A percentile compares a stretch with the other conserved stretches of the same genome.
Conservation (phyloP, 805 yeast species). For the Lipomyces spencermartinsiae region DNA sequence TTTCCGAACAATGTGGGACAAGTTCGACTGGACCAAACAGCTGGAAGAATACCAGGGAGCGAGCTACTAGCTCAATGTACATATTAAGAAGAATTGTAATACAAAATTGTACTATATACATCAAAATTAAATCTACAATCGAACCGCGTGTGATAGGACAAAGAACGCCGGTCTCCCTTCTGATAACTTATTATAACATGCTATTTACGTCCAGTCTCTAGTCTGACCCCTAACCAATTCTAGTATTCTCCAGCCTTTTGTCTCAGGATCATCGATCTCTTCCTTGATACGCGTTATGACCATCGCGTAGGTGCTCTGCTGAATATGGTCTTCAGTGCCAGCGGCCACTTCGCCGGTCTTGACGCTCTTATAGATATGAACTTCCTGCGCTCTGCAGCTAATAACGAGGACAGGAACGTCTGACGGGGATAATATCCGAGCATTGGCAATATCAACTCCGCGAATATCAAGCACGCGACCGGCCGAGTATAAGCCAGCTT, state of each 20-base stretch:
- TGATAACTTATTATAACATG: background rate
- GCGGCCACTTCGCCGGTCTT: conserved; percentile 96
- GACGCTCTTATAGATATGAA: conserved; percentile 83
- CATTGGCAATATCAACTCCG: conserved; percentile 89
- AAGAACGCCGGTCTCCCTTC: background rate
- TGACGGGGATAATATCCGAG: conserved; percentile 86
- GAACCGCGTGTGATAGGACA: conserved; percentile 1
- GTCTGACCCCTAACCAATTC: conserved; percentile 95
- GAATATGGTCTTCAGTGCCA: conserved; percentile 91
- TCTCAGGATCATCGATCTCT: conserved; percentile 83
- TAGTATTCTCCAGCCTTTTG: conserved; percentile 96
- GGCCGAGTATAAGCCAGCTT: conserved; percentile 89
- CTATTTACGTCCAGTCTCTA: conserved; percentile 68
- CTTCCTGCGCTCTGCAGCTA: conserved; percentile 96
- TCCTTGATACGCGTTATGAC: conserved; percentile 93
- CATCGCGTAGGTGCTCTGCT: conserved; percentile 93
- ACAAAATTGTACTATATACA: conserved; percentile 8
- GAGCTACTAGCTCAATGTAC: background rate
- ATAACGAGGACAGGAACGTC: conserved; percentile 92
- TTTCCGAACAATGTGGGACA: conserved; percentile 48
- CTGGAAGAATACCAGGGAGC: conserved; percentile 20
- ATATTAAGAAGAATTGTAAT: background rate
- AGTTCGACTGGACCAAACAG: conserved; percentile 46
- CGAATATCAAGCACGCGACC: conserved; percentile 92
- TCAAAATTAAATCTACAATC: background rate